Evolutionary conservation across 2,329 filamentous ascomycete genomes (phyloP).

Genomic region (Trichoderma atrobrunneum): DNA sequence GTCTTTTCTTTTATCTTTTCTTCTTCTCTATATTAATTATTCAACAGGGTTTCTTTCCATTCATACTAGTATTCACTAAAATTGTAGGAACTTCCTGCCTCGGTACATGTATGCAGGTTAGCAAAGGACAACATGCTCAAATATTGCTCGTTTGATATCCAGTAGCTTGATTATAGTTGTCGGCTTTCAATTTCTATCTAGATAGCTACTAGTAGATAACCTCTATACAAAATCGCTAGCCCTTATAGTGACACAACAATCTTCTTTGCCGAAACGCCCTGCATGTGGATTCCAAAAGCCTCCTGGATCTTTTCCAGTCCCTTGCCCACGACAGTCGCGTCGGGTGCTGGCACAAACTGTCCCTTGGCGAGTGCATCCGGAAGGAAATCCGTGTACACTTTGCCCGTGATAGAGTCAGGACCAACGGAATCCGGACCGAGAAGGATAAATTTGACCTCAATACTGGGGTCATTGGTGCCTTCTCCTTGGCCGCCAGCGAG

Average conservation of each 20-base stretch:
- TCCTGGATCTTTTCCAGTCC: not conserved
- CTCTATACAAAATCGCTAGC: not conserved
- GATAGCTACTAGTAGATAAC: not conserved
- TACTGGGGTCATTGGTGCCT: not conserved
- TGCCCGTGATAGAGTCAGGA: not conserved
- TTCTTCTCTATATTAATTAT: no score
- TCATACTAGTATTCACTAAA: no score
- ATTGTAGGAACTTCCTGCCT: no score
- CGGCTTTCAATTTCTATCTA: not conserved
- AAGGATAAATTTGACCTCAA: not conserved
- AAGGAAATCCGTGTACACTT: not conserved
- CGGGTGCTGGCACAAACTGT: not conserved
- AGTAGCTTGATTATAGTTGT: not conserved
- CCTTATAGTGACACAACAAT: not conserved
- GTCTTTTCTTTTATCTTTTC: no score
- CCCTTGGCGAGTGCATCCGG: not conserved
- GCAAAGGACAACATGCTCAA: not conserved
- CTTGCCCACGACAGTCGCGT: not conserved
- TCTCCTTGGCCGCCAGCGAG: not conserved
- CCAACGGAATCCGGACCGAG: not conserved
- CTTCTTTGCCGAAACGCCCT: not conserved
- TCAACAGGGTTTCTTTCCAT: no score
- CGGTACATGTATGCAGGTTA: no score
- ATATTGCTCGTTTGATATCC: not conserved
- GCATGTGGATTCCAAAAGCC: not conserved